Evolutionary conservation across 495 filamentous ascomycete species (phyloP).

Genomic region (Clavariopsis aquatica): DNA sequence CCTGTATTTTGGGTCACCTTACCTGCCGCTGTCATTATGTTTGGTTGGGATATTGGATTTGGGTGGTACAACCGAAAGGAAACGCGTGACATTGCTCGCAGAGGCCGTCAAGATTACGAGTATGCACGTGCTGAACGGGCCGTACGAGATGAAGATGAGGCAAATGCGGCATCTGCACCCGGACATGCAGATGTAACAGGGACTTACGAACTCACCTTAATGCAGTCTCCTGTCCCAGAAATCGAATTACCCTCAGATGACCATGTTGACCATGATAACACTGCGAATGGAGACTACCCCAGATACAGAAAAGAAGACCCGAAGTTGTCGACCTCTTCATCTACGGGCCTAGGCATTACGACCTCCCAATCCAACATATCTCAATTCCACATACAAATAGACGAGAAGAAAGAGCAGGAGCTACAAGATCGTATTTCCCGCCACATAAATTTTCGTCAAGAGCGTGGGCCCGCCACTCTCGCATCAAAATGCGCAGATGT

Average conservation of each 20-base stretch:
- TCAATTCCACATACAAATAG: too few species aligned
- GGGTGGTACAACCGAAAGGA: constrained; percentile 50
- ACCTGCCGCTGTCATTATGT: constrained; percentile 57
- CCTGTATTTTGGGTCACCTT: constrained; percentile 64
- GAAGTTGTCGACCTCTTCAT: too few species aligned
- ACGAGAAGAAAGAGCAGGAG: neutral
- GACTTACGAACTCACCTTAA: neutral
- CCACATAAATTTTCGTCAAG: neutral
- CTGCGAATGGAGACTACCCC: too few species aligned
- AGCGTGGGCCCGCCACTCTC: constrained; percentile 46
- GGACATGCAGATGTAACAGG: neutral
- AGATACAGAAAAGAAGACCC: too few species aligned
- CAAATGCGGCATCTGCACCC: neutral
- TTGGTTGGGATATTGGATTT: constrained; percentile 14
- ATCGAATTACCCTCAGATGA: neutral
- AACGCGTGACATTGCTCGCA: constrained; percentile 60
- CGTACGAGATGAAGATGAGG: constrained; percentile 8
- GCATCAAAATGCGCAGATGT: constrained; percentile 48
- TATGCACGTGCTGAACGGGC: constrained; percentile 12
- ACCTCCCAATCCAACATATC: too few species aligned
- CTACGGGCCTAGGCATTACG: too few species aligned
- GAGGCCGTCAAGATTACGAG: constrained; percentile 56
- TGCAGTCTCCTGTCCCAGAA: neutral
- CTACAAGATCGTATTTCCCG: neutral
- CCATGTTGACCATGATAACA: too few species aligned